Evolutionary conservation across 2,329 filamentous ascomycete genomes (phyloP), one percentile per base, ranked within the genome.

Genomic region (Ceratocystis albifundus): DNA sequence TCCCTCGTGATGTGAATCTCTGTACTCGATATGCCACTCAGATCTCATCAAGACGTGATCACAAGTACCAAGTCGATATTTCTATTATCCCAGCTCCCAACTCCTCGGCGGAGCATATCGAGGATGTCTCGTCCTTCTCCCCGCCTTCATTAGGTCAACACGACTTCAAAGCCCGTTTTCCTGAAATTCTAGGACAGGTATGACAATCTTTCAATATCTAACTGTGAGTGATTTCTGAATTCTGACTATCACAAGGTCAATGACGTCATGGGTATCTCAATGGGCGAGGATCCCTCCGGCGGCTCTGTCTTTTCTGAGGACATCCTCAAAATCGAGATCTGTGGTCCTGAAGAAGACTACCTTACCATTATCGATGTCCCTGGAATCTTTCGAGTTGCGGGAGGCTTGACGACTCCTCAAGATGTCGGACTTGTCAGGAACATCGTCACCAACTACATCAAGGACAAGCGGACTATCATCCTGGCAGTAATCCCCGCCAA

Each of bases 331-430:
- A 69, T 74, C 28, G 70, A 71, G 17, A 64, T 71, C 10, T 65
- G 62, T 32, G 70, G 71, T 17, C 64, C 70, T 3, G 69, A 68
- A 1, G 70, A 71, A 0, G 68, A 71, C 3, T 75, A 78, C 32
- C 72, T 81, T 1, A 80, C 78, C 0, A 72, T 80, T 6, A 77
- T 81, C 0, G 79, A 81, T 67, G 70, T 80, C 1, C 79, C 78
- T 1, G 77, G 79, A 1, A 70, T 80, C 3, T 77, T 80, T 44
- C 72, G 75, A 4, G 71, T 72, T 1, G 68, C 74, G 6, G 74
- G 72, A 20, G 72, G 75, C 6, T 70, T 74, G 4, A 73, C 77
- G 44, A 73, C 72, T 8, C 68, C 69, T 0, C 65, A 68, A n/a
- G 76, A 76, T 61, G 73, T 76, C 1, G 66, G 74, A 6, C 67